A percentile compares a stretch with the other conserved stretches of the same genome.
Evolutionary conservation across 306 rosid genomes (phyloP).

Genomic region (Vachellia pachyceras): DNA sequence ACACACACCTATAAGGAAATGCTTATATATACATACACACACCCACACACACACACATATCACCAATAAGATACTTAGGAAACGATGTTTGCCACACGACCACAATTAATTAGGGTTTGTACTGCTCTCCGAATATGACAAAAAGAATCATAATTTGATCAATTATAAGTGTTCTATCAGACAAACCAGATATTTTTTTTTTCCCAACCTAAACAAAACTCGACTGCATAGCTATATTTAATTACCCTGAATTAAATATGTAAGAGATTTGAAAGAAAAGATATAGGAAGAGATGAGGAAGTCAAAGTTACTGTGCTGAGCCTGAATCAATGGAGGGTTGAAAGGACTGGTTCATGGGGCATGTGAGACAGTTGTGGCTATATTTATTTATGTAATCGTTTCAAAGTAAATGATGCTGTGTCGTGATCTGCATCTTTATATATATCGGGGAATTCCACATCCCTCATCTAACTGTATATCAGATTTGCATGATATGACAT

Average conservation of each 20-base stretch:
- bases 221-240: too few relatives aligned
- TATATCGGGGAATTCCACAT: background rate
- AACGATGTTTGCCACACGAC: background rate
- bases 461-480: background rate
- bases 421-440: background rate
- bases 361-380: slow-evolving; percentile 33
- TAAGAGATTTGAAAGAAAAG: too few relatives aligned
- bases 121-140: slow-evolving; percentile 17
- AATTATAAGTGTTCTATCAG: background rate
- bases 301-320: slow-evolving; percentile 49
- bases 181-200: slow-evolving; percentile 6
- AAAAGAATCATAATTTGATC: background rate
- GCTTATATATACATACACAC: too few relatives aligned
- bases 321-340: slow-evolving; percentile 54
- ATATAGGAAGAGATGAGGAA: background rate
- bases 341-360: slow-evolving; percentile 39
- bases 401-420: background rate
- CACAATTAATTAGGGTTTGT: slow-evolving; percentile 4
- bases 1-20: background rate
- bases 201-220: too few relatives aligned
- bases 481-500: background rate
- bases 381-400: background rate
- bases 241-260: too few relatives aligned
- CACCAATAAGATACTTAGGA: slow-evolving; percentile 4
- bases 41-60: background rate